Evolutionary conservation across 1,284 basidiomycete genomes (phyloP), one percentile per base, ranked within the genome.

Genomic region (Microstroma glucosiphilum): DNA sequence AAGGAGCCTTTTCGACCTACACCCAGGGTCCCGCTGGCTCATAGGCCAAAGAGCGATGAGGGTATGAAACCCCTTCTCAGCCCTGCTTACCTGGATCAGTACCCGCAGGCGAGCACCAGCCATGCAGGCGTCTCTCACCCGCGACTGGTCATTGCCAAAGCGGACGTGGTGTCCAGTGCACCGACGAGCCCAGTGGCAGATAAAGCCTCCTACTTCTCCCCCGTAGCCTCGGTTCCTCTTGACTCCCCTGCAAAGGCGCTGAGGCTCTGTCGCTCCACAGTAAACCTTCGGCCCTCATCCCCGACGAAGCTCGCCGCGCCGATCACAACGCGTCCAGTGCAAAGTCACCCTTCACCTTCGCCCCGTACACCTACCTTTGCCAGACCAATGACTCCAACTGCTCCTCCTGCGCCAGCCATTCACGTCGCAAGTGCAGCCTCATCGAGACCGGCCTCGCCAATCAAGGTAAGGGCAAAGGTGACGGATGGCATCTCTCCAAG

Each of bases 391-490:
- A 37, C 30, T 37, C 30, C 30, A 4, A 4, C 30, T 9, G 30
- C 30, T 37, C 30, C 30, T 37, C 30, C 30, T 37, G 30, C 30
- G 3, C 30, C 30, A 37, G 30, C 30, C 30, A n/a, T n/a, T n/a
- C n/a, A n/a, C n/a, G 30, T 37, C 30, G 30, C 46, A 3, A 48
- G 11, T 12, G 46, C 25, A 46, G 4, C 43, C 2, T 43, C 3
- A 17, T 11, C 30, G 15, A 56, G 48, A 17, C 54, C 58, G 12
- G 55, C 49, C 25, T 60, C 59, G n/a, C 59, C 59, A 8, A 40
- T 40, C 55, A 60, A 60, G 43, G 12, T 60, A 2, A 57, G 46
- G 17, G 59, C 59, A 23, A 60, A 60, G 46, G 21, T 60, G 17
- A 60, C 55, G 17, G 54, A 56, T 2, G 59, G 59, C 17, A n/a